Evolutionary conservation across 2,329 filamentous ascomycete genomes (phyloP), one percentile per base, ranked within the genome.

Genomic region (Knoxdaviesia capensis): DNA sequence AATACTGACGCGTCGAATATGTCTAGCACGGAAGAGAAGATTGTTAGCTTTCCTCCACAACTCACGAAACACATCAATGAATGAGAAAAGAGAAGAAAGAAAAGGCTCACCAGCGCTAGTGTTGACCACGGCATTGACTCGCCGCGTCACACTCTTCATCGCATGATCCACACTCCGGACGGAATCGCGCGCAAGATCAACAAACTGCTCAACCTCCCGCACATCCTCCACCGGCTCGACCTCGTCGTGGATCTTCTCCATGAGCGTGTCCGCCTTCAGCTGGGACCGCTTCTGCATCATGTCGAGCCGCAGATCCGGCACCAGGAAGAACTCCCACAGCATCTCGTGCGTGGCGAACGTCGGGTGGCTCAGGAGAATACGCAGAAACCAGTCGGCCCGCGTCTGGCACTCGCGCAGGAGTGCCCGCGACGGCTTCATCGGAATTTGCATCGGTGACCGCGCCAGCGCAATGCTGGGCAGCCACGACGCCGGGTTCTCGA

Each of bases 311-410:
- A 98, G 74, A 50, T 98, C 90, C 1, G 90, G 90, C 8, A 98
- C 87, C 1, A 98, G 69, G 59, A 98, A 94, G 61, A 98, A 98
- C 52, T 98, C 90, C 92, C 90, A 98, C 2, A 98, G 69, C 71
- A 96, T 85, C 61, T 98, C 90, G 54, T 98, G 92, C 1, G 84
- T 94, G 0, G 85, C 74, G 54, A 98, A 94, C 0, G 90, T 96
- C 4, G 88, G 81, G 53, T 98, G 90, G 6, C 74, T 69, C 30
- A 98, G 68, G 48, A 98, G 69, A 11, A 86, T 84, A 49, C 83
- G 84, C 50, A 98, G 63, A 52, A 96, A 94, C 50, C 76, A 80
- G 58, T 98, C 85, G 20, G 94, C 74, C 10, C 80, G 76, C 38
- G 85, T 64, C 55, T 98, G 92, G 41, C 87, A 80, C 51, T 96